Base-by-base conservation (phyloP, 1,284 basidiomycete species). In the Polyporus tsugae region DNA sequence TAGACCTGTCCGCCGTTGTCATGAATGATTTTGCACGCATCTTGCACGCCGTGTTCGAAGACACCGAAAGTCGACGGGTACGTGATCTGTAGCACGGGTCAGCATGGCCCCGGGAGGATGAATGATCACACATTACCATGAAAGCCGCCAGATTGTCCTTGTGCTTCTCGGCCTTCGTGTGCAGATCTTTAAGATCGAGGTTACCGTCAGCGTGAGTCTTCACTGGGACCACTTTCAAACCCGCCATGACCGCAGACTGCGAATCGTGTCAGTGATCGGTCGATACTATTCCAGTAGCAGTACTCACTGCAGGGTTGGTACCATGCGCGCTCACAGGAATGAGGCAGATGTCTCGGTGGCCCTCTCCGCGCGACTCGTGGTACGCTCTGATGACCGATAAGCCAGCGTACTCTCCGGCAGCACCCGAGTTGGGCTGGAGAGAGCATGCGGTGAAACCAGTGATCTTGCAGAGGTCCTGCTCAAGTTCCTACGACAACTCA, bases 11-110 rank as follows among this genome's bases (percentile, higher is more conserved):
- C 97, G 25, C 97, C 97, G 75, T 95, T 91, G 68, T 96, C 89
- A 79, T 99, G 98, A 60, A 98, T 94, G 75, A 98, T 95, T 78
- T 94, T 84, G 85, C 95, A 97, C 25, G 96, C 97, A 71, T 95
- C 92, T 78, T 93, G 88, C 49, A 99, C 93, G 67, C 96, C 95
- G 73, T 93, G 88, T 79, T 99, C 98, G 78, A 99, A 99, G 39
- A 99, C 97, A 76, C 97, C 97, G 72, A 96, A 99, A 0, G 97
- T 99, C 6, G 96, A 98, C 2, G 95, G 96, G 78, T 97, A 97
- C 15, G 95, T 97, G 75, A 94, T 94, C 92, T 94, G 65, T 13
- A 15, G 4, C 11, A 13, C 9, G 15, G 17, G 13, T 57, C 6
- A 39, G 53, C 29, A 35, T 25, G 11, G 39, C 6, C n/a, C 13